Percentiles rank a stretch among this genome's conserved stretches.
Evolutionary conservation across 2,329 filamentous ascomycete genomes (phyloP).

Genomic region (Microsporum canis): DNA sequence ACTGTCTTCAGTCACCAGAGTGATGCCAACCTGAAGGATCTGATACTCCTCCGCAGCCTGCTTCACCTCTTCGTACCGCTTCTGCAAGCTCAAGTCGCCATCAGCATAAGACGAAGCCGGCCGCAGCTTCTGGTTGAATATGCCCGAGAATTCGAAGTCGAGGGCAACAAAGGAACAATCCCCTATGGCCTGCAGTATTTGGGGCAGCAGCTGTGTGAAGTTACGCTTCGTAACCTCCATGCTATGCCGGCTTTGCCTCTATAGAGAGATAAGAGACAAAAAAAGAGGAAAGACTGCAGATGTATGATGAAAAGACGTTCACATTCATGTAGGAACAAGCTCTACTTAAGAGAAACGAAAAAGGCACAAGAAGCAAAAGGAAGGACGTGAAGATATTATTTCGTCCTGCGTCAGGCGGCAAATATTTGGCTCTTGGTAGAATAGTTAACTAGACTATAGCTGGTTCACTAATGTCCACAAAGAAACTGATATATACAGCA

Average conservation of each 20-base stretch:
- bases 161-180: slow-evolving; percentile 52
- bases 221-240: slow-evolving; percentile 48
- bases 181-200: slow-evolving; percentile 47
- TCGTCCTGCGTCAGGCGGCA: not conserved
- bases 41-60: slow-evolving; percentile 51
- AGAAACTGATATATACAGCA: not conserved
- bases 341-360: not conserved
- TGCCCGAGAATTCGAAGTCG: slow-evolving; percentile 57
- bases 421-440: not conserved
- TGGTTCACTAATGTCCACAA: not conserved
- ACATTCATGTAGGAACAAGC: not conserved
- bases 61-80: slow-evolving; percentile 51
- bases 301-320: not conserved
- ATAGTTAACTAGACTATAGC: not conserved
- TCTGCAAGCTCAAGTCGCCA: slow-evolving; percentile 44
- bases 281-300: not conserved
- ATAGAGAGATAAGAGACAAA: not conserved
- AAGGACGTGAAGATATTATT: not conserved
- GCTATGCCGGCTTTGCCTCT: not conserved
- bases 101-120: slow-evolving; percentile 21
- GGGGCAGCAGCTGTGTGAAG: slow-evolving; percentile 42
- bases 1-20: slow-evolving; percentile 48
- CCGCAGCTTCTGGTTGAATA: slow-evolving; percentile 35
- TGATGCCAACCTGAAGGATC: slow-evolving; percentile 56
- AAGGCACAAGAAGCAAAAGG: not conserved